Percentiles rank a stretch among this genome's conserved stretches.
Evolutionary conservation across 164 flowering plant species (phyloP).

Genomic region (Magnolia changhungtana): DNA sequence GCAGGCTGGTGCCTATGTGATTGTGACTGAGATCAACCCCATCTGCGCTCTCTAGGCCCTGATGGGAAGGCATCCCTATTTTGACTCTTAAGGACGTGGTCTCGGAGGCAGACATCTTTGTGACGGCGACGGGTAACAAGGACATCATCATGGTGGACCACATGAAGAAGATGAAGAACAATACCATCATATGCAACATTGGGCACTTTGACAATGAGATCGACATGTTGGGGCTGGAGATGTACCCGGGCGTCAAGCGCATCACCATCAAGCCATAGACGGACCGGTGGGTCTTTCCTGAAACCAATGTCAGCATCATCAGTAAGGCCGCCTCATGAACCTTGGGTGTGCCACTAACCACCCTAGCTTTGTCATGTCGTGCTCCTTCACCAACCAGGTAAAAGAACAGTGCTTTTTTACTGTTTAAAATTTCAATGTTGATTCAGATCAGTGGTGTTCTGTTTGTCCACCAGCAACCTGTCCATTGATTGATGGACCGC

Average conservation of each 20-base stretch:
- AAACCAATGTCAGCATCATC: conserved; percentile 20
- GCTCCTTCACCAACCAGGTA: no score
- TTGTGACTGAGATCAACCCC: conserved; percentile 36
- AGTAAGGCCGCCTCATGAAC: neutral
- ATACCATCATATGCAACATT: conserved; percentile 39
- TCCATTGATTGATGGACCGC: no score
- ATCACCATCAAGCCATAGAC: conserved; percentile 28
- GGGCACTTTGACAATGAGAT: conserved; percentile 35
- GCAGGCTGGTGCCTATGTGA: conserved; percentile 25
- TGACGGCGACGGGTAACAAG: conserved; percentile 32
- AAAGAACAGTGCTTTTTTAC: no score
- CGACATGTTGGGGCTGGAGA: conserved; percentile 21
- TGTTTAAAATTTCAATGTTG: no score
- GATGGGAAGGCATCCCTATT: conserved; percentile 31
- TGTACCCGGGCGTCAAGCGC: conserved; percentile 24
- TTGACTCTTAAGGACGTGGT: conserved; percentile 29
- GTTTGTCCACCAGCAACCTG: no score
- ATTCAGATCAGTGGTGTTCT: no score
- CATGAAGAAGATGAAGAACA: conserved; percentile 42
- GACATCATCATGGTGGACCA: conserved; percentile 33
- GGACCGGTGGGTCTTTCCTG: conserved; percentile 26
- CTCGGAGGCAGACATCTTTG: conserved; percentile 25
- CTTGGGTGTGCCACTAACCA: conserved; percentile 26
- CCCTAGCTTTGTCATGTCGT: conserved; percentile 14
- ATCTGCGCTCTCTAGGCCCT: conserved; percentile 37